Evolutionary conservation across 345 rosid species (phyloP).

Genomic region (Eucalyptus dawsonii): DNA sequence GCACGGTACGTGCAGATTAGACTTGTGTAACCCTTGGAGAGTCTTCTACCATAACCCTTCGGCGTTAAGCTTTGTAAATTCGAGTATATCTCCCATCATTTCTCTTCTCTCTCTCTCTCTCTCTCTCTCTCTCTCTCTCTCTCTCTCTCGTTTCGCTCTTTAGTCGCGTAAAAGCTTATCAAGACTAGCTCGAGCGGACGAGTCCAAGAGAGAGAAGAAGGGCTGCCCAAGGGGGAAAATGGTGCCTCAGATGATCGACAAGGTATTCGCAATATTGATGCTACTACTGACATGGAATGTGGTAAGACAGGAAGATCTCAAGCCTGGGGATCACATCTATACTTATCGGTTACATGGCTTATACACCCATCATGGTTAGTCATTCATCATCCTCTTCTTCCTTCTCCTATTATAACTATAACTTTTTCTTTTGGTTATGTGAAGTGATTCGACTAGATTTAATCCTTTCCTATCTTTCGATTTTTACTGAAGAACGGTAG

Average conservation of each 20-base stretch:
- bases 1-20: not conserved
- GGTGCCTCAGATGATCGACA: not conserved
- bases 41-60: not conserved
- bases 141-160: no score
- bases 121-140: no score
- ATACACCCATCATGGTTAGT: not conserved
- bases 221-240: not conserved
- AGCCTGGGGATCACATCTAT: not conserved
- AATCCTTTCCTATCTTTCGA: not conserved
- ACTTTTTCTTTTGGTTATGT: not conserved
- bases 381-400: not conserved
- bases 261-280: not conserved
- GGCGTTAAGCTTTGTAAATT: fast-evolving
- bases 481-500: not conserved
- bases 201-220: no score
- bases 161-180: no score
- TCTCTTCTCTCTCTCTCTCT: not conserved
- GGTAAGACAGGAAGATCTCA: not conserved
- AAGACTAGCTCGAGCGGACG: no score
- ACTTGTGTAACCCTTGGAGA: not conserved
- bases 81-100: not conserved
- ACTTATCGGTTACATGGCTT: not conserved
- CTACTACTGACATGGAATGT: not conserved
- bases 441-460: not conserved
- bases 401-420: not conserved